phyloP scores from a whole-genome alignment of 768 basidiomycete genomes.

The Tylopilus intermedius region DNA sequence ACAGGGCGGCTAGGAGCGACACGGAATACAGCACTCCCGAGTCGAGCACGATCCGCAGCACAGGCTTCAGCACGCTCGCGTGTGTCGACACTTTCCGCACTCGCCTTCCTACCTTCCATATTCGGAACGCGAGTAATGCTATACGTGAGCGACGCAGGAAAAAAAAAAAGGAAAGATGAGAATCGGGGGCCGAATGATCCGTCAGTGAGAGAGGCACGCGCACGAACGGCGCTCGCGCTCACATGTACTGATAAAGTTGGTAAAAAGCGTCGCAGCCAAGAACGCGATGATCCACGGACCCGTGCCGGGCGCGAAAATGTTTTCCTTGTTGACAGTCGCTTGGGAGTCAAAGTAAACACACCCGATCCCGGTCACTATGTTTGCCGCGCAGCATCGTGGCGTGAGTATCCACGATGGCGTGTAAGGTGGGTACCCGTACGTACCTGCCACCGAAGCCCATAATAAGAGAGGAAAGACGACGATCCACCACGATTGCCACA shows the following conservation, averaged over 20 bases:
- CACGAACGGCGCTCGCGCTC: neutral
- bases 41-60: constrained; percentile 23
- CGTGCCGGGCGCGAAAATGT: constrained; percentile 16
- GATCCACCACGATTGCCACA: constrained; percentile 23
- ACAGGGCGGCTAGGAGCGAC: constrained; percentile 19
- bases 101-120: constrained; percentile 18
- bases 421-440: neutral
- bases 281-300: constrained; percentile 23
- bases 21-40: constrained; percentile 22
- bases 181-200: neutral
- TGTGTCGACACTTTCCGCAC: constrained; percentile 1
- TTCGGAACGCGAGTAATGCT: constrained; percentile 25
- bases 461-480: constrained; percentile 7
- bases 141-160: neutral
- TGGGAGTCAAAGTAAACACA: constrained; percentile 14
- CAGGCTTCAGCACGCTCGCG: constrained; percentile 10
- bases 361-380: constrained; percentile 13
- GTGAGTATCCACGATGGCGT: neutral
- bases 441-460: constrained; percentile 14
- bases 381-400: neutral
- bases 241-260: constrained; percentile 22
- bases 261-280: constrained; percentile 15
- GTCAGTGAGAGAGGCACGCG: neutral
- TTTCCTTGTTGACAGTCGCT: constrained; percentile 3
- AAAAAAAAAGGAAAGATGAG: neutral